Evolutionary conservation across 371 early-diverging fungal genomes (phyloP).

Genomic region (Lichtheimia ramosa): DNA sequence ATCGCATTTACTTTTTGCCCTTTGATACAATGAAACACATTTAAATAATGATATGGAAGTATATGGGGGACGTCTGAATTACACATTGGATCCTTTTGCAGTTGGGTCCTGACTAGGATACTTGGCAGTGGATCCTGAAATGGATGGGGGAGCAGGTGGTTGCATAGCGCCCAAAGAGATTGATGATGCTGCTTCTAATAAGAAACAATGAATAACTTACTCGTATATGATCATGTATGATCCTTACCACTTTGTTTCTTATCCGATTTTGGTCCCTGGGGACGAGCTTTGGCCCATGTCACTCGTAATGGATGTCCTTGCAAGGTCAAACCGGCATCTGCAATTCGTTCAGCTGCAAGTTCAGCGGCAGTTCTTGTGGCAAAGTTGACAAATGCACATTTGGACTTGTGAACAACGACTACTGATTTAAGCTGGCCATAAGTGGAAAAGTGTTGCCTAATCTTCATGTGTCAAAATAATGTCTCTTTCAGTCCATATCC

Average conservation of each 20-base stretch:
- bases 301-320: slow-evolving; percentile 55
- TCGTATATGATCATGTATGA: background rate
- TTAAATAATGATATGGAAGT: too few species aligned
- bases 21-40: too few species aligned
- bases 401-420: slow-evolving; percentile 73
- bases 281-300: slow-evolving; percentile 66
- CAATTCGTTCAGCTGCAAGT: slow-evolving; percentile 63
- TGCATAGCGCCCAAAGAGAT: slow-evolving; percentile 26
- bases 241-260: slow-evolving; percentile 17
- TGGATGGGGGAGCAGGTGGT: slow-evolving; percentile 45
- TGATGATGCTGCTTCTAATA: slow-evolving; percentile 10
- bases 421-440: slow-evolving; percentile 91
- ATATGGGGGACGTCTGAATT: background rate
- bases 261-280: slow-evolving; percentile 55
- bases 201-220: background rate
- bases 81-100: slow-evolving; percentile 33
- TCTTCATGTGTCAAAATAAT: background rate
- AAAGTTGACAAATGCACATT: slow-evolving; percentile 91
- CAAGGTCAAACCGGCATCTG: slow-evolving; percentile 48
- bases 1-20: too few species aligned
- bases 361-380: slow-evolving; percentile 76
- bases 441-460: slow-evolving; percentile 69
- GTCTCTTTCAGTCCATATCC: too few species aligned
- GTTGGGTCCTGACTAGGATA: slow-evolving; percentile 56
- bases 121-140: slow-evolving; percentile 23